A percentile compares a stretch with the other conserved stretches of the same genome.
phyloP scores from a whole-genome alignment of 1,284 basidiomycete species.

The Ceraceosorus bombacis region DNA sequence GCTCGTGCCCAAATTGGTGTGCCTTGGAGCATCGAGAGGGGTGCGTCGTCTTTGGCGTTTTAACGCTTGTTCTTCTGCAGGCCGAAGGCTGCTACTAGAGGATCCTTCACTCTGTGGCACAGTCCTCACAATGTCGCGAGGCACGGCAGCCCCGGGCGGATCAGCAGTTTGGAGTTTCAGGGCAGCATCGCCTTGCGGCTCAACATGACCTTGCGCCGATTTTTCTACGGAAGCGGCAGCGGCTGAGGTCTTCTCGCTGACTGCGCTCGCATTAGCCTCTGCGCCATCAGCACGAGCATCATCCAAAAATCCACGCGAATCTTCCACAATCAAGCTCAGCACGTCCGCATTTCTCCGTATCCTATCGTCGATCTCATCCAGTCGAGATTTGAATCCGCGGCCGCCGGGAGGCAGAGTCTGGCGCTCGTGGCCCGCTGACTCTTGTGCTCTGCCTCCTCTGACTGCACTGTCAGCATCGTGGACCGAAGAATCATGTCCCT shows the following conservation, averaged over 20 bases:
- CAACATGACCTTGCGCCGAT: too few relatives aligned
- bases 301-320: slow-evolving; percentile 38
- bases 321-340: slow-evolving; percentile 30
- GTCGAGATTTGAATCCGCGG: slow-evolving; percentile 26
- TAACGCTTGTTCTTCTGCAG: too few relatives aligned
- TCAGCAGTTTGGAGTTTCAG: neutral
- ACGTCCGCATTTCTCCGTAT: slow-evolving; percentile 45
- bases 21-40: too few relatives aligned
- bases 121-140: too few relatives aligned
- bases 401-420: neutral
- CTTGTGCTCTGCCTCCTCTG: neutral
- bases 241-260: neutral
- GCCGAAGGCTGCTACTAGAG: too few relatives aligned
- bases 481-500: neutral
- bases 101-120: too few relatives aligned
- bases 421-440: neutral
- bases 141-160: too few relatives aligned
- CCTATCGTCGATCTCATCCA: slow-evolving; percentile 46
- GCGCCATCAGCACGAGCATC: slow-evolving; percentile 11
- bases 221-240: neutral
- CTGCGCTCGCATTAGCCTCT: neutral
- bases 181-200: too few relatives aligned
- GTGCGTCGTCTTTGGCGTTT: slow-evolving; percentile 1
- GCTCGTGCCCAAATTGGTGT: too few relatives aligned
- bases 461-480: neutral